Base-by-base conservation (phyloP, 2,329 filamentous ascomycete genomes). In the Colletotrichum sp. region DNA sequence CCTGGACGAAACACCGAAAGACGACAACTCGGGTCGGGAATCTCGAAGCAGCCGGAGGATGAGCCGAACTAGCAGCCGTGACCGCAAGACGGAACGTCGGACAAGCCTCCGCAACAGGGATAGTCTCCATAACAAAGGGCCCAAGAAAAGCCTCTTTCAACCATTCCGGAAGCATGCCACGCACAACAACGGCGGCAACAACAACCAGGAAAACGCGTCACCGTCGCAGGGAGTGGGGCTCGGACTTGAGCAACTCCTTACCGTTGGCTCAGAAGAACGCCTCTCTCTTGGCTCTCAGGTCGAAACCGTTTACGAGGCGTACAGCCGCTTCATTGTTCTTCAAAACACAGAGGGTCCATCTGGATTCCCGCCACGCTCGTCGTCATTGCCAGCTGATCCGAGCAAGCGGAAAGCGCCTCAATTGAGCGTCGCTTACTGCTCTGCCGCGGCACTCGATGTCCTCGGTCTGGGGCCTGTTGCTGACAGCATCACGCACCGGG, bases 381-480 rank as follows among this genome's bases (percentile, higher is more conserved):
- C 76, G 5, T 77, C 76, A 15, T 59, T 77, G 22, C 71, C 70
- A 9, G 65, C 75, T 59, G 80, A 64, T 55, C 81, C 30, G 18
- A 76, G 80, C 28, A 82, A 82, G 65, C 79, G 81, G 57, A 80
- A 72, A 26, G 71, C 80, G 4, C 77, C 79, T 4, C 81, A 82
- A 34, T 81, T 89, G n/a, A 82, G 82, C 70, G 85, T 91, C 36
- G 81, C 85, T 9, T 89, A 86, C 80, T 87, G 86, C 78, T 90
- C 89, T 1, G 83, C 84, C 8, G 84, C 86, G 13, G 86, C 89
- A 64, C 83, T 88, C 1, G 86, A 89, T 13, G 82, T 89, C 13
- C 84, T 92, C 2, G 86, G 84, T 15, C 83, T 86, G 1, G 82
- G 81, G 1, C 44, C 81, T 12, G 83, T 84, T 1, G 77, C 82